Conservation (phyloP, 75 land plant genomes). For the Picea sitchensis region DNA sequence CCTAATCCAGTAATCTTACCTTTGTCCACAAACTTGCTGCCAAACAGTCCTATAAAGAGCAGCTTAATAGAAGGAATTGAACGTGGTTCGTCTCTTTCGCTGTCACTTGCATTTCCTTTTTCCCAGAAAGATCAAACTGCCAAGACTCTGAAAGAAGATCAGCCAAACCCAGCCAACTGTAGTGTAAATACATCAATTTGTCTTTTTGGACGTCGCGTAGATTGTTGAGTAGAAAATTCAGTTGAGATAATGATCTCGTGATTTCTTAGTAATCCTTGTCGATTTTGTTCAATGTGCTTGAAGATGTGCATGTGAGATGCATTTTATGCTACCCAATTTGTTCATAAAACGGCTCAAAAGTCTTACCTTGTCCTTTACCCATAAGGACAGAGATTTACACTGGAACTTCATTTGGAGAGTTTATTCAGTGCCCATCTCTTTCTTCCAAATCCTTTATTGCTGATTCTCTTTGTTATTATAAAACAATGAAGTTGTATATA, state of each 20-base stretch:
- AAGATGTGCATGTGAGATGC: neutral
- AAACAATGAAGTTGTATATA: slow-evolving; percentile 1
- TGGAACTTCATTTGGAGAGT: slow-evolving; percentile 10
- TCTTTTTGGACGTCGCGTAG: slow-evolving; percentile 21
- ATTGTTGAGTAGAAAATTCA: slow-evolving; percentile 9
- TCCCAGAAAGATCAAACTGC: slow-evolving; percentile 14
- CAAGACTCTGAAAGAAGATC: slow-evolving; percentile 18
- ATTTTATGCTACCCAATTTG: slow-evolving; percentile 1
- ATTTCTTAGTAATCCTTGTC: neutral
- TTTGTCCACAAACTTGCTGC: neutral
- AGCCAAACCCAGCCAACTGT: slow-evolving; percentile 15
- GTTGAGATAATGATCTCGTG: neutral
- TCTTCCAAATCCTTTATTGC: slow-evolving; percentile 1
- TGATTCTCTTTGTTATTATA: neutral
- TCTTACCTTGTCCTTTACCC: neutral
- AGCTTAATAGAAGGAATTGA: neutral
- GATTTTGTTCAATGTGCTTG: slow-evolving; percentile 1
- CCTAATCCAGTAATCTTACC: slow-evolving; percentile 8
- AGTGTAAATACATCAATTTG: slow-evolving; percentile 15
- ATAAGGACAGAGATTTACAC: neutral
- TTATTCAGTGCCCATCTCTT: neutral
- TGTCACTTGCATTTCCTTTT: slow-evolving; percentile 31
- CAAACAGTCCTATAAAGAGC: neutral
- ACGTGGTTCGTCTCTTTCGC: slow-evolving; percentile 20
- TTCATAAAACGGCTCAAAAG: neutral